Conservation (phyloP, 768 basidiomycete species). For the Termitomyces sp. region DNA sequence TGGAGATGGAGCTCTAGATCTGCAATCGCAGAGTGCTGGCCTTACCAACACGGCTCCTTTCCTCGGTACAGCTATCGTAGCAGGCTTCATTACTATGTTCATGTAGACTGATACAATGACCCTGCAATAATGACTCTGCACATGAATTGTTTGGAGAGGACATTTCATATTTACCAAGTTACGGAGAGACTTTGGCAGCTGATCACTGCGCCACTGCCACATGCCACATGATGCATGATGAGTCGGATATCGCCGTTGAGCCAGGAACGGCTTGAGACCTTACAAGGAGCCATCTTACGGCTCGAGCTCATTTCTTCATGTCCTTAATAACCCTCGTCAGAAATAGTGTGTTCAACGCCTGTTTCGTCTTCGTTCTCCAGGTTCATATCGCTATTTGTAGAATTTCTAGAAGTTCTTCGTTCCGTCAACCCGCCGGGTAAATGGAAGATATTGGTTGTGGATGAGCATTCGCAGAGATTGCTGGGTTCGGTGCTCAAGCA, state of each 20-base stretch:
- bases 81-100: constrained; percentile 7
- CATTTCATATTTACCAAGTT: no score
- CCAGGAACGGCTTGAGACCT: neutral
- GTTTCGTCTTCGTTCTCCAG: neutral
- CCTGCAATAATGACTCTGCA: constrained; percentile 9
- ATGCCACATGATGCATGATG: no score
- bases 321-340: constrained; percentile 36
- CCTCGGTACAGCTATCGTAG: constrained; percentile 6
- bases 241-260: constrained; percentile 16
- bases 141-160: constrained; percentile 10
- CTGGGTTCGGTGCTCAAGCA: constrained; percentile 84
- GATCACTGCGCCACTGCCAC: neutral
- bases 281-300: neutral
- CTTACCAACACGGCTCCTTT: constrained; percentile 10
- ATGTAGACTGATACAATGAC: constrained; percentile 11
- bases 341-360: constrained; percentile 29
- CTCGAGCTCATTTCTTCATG: constrained; percentile 20
- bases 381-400: constrained; percentile 30
- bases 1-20: constrained; percentile 32
- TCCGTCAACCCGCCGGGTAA: constrained; percentile 79
- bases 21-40: constrained; percentile 2
- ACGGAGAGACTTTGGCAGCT: neutral
- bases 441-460: constrained; percentile 99
- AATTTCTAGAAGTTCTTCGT: constrained; percentile 83
- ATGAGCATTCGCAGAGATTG: constrained; percentile 84